Percentiles rank a stretch among this genome's conserved stretches.
phyloP scores from a whole-genome alignment of 2,329 filamentous ascomycete species.

The Fusarium poae region DNA sequence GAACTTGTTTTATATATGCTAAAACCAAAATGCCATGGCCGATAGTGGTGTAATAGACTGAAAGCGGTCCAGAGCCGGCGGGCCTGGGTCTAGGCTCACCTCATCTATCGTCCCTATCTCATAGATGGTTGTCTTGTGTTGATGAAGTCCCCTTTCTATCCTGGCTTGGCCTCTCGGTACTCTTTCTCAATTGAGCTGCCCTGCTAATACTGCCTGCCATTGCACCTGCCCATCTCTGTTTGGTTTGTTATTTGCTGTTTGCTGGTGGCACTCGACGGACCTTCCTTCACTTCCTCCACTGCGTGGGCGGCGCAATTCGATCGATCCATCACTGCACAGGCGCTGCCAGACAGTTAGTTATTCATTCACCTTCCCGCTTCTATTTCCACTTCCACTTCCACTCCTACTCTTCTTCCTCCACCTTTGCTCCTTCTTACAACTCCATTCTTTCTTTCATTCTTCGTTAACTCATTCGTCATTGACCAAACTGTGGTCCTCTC shows the following conservation, averaged over 20 bases:
- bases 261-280: conserved; percentile 9
- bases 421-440: conserved; percentile 23
- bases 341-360: conserved; percentile 19
- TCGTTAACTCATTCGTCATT: conserved; percentile 15
- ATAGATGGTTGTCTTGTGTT: conserved; percentile 18
- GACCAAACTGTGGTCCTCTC: conserved; percentile 32
- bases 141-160: conserved; percentile 27
- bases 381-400: conserved; percentile 12
- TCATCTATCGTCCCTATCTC: not conserved
- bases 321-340: conserved; percentile 24
- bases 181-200: conserved; percentile 41
- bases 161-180: conserved; percentile 26
- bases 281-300: conserved; percentile 19
- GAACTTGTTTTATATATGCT: conserved; percentile 31
- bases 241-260: conserved; percentile 4
- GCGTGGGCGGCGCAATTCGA: conserved; percentile 4
- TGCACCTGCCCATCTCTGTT: conserved; percentile 28
- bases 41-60: conserved; percentile 40
- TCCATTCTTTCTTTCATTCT: conserved; percentile 36
- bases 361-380: conserved; percentile 7
- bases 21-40: conserved; percentile 30
- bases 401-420: conserved; percentile 2
- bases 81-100: conserved; percentile 13
- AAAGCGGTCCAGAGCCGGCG: conserved; percentile 15
- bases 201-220: conserved; percentile 5